phyloP scores from a whole-genome alignment of 257 asterid species.

The Ilex asprella region DNA sequence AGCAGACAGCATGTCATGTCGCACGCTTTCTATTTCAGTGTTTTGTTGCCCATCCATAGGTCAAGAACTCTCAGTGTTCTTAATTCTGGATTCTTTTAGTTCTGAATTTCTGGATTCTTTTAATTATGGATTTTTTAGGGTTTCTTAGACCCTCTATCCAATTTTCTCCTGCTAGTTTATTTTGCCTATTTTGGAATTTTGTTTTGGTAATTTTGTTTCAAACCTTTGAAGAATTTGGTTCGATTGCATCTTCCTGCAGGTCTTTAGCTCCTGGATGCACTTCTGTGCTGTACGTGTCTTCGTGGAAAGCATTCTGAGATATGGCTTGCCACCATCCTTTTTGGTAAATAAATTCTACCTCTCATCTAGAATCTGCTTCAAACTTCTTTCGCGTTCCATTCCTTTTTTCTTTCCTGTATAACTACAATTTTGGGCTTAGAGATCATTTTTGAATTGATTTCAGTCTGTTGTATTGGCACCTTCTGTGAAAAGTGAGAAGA shows the following conservation, averaged over 20 bases:
- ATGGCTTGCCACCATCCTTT: conserved; percentile 74
- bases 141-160: too few species aligned
- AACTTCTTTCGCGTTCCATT: background rate
- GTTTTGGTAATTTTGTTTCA: too few species aligned
- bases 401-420: background rate
- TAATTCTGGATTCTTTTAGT: too few species aligned
- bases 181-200: too few species aligned
- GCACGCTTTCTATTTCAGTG: too few species aligned
- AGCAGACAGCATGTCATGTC: too few species aligned
- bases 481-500: conserved; percentile 75
- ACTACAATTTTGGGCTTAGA: background rate
- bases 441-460: conserved; percentile 7
- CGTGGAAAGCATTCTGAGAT: conserved; percentile 85
- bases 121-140: too few species aligned
- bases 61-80: too few species aligned
- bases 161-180: too few species aligned
- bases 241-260: conserved; percentile 35
- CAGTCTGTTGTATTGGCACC: conserved; percentile 91
- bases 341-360: conserved; percentile 29
- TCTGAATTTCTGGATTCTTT: too few species aligned
- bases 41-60: too few species aligned
- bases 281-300: conserved; percentile 86
- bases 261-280: conserved; percentile 95
- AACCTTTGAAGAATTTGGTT: too few species aligned
- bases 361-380: background rate